phyloP scores from a whole-genome alignment of 306 rosid genomes.

The Pyrus communis region DNA sequence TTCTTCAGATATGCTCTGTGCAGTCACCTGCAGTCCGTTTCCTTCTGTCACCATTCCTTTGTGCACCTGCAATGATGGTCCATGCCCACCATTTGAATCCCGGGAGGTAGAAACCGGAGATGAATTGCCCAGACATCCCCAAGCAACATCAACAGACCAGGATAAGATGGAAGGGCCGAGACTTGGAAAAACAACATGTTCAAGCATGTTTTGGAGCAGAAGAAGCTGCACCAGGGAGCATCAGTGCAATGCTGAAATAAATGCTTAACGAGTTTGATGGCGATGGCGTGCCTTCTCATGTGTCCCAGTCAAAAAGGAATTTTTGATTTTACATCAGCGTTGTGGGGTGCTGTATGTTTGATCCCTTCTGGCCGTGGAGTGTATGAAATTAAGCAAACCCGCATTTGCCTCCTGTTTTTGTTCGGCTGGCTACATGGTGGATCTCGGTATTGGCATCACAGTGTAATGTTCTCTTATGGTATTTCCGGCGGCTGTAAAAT shows the following conservation, averaged over 20 bases:
- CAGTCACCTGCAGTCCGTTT: slow-evolving; percentile 89
- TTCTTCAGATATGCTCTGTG: slow-evolving; percentile 81
- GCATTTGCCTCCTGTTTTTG: slow-evolving; percentile 13
- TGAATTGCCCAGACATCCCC: slow-evolving; percentile 40
- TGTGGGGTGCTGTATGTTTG: slow-evolving; percentile 2
- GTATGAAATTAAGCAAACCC: slow-evolving; percentile 12
- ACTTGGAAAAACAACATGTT: slow-evolving; percentile 64
- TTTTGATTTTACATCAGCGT: slow-evolving; percentile 4
- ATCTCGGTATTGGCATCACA: slow-evolving; percentile 16
- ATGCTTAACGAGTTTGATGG: slow-evolving; percentile 40
- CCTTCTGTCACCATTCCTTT: slow-evolving; percentile 81
- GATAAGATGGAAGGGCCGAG: slow-evolving; percentile 74
- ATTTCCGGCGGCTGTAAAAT: slow-evolving; percentile 20
- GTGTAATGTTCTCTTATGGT: slow-evolving; percentile 1
- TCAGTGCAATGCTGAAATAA: slow-evolving; percentile 94
- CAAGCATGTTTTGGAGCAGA: slow-evolving; percentile 89
- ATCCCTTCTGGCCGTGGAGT: slow-evolving; percentile 7
- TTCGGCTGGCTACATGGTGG: slow-evolving; percentile 29
- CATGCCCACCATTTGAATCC: slow-evolving; percentile 72
- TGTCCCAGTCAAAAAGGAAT: slow-evolving; percentile 17
- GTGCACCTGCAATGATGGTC: slow-evolving; percentile 82
- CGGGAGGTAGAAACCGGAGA: slow-evolving; percentile 50
- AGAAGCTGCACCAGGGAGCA: slow-evolving; percentile 97
- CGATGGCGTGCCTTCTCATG: background rate
- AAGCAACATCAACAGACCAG: slow-evolving; percentile 39